Evolutionary conservation across 108 stramenopile genomes (phyloP).

Genomic region (Conticribra guillardii): DNA sequence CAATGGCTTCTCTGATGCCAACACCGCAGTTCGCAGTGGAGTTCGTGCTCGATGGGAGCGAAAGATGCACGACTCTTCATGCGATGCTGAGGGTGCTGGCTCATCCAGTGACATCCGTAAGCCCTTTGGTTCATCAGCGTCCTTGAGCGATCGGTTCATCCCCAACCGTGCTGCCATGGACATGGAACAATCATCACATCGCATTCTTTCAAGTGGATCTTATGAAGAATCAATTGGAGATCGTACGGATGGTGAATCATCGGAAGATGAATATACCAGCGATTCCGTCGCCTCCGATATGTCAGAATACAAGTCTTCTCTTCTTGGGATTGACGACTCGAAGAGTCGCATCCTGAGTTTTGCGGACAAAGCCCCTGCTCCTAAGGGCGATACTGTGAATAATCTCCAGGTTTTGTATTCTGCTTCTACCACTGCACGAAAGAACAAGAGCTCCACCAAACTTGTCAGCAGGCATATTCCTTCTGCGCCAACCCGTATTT

Average conservation of each 20-base stretch:
- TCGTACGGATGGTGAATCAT: slow-evolving; percentile 78
- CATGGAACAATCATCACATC: slow-evolving; percentile 73
- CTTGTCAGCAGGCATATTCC: slow-evolving; percentile 79
- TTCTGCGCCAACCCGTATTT: slow-evolving; percentile 91
- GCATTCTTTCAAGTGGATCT: slow-evolving; percentile 49
- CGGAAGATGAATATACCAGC: slow-evolving; percentile 70
- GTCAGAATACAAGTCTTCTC: slow-evolving; percentile 58
- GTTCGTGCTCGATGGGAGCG: slow-evolving; percentile 89
- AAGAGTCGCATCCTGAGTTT: slow-evolving; percentile 90
- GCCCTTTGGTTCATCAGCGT: slow-evolving; percentile 23
- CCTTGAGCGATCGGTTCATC: slow-evolving; percentile 80
- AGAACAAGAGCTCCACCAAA: slow-evolving; percentile 59
- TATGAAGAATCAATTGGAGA: slow-evolving; percentile 45
- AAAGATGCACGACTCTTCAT: slow-evolving; percentile 48
- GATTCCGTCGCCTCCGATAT: slow-evolving; percentile 58
- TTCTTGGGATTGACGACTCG: slow-evolving; percentile 74
- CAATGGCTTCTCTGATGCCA: slow-evolving; percentile 88
- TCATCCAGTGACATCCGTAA: slow-evolving; percentile 36
- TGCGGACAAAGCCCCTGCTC: slow-evolving; percentile 94
- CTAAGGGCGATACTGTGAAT: slow-evolving; percentile 96
- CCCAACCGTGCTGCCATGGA: slow-evolving; percentile 84
- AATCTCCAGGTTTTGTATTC: slow-evolving; percentile 95
- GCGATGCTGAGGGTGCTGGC: slow-evolving; percentile 13
- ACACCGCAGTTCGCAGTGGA: slow-evolving; percentile 70
- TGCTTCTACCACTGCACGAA: slow-evolving; percentile 65